Percentiles rank a stretch among this genome's conserved stretches.
Conservation (phyloP, 139 green algal genomes). For the Klebsormidium nitens region DNA sequence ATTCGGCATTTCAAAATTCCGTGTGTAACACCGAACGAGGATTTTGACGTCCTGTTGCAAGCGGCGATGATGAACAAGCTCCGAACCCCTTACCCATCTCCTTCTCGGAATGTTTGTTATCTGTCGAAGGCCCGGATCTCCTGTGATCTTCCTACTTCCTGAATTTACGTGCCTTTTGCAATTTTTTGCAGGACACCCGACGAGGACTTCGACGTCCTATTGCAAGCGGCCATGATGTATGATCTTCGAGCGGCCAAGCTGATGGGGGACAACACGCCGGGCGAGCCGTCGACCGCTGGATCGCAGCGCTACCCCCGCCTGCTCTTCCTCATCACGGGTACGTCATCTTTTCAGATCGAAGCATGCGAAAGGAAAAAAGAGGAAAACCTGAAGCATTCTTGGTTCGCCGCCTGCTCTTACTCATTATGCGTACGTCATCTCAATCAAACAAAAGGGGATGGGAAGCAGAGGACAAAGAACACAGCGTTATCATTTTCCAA, state of each 20-base stretch:
- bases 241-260: slow-evolving; percentile 33
- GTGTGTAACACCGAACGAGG: slow-evolving; percentile 85
- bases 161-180: no score
- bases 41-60: slow-evolving; percentile 87
- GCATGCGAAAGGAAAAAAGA: background rate
- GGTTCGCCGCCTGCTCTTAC: no score
- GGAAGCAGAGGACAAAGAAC: no score
- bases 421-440: no score
- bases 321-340: slow-evolving; percentile 62
- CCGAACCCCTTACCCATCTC: no score
- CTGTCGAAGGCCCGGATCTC: no score
- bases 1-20: no score
- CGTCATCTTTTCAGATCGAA: background rate
- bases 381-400: no score
- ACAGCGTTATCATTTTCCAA: no score
- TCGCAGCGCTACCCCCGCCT: slow-evolving; percentile 38
- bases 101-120: no score
- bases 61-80: slow-evolving; percentile 52
- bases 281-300: background rate
- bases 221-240: slow-evolving; percentile 60
- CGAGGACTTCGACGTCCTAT: slow-evolving; percentile 91
- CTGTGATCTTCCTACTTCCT: no score
- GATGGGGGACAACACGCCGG: background rate
- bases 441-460: no score
- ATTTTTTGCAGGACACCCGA: slow-evolving; percentile 71